phyloP scores from a whole-genome alignment of 768 basidiomycete genomes.

The button mushroom (Agaricus bisporus) region DNA sequence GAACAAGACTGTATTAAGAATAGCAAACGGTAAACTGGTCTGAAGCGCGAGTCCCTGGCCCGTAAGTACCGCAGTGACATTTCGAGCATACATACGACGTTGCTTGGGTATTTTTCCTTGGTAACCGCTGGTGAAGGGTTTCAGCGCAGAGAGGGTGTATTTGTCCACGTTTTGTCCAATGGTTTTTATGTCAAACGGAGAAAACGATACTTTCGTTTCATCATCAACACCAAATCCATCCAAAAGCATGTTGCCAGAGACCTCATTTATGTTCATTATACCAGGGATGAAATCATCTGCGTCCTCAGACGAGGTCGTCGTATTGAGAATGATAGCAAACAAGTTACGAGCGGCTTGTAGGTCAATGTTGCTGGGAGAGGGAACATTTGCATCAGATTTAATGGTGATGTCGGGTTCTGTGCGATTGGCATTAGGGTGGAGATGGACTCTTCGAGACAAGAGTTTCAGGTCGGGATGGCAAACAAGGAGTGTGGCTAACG shows the following conservation, averaged over 20 bases:
- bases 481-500: constrained; percentile 1
- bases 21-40: not conserved
- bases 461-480: not conserved
- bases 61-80: not conserved
- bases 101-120: not conserved
- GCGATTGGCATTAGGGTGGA: not conserved
- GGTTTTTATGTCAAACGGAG: not conserved
- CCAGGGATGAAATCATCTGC: not conserved
- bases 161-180: not conserved
- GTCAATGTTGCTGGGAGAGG: not conserved
- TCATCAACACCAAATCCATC: not conserved
- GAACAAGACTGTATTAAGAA: not conserved
- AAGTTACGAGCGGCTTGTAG: not conserved
- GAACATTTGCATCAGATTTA: not conserved
- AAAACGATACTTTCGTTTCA: not conserved
- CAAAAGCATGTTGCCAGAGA: not conserved
- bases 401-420: not conserved
- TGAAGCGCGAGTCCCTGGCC: not conserved
- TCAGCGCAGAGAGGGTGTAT: not conserved
- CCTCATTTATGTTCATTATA: not conserved
- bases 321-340: not conserved
- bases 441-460: not conserved
- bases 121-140: constrained; percentile 1
- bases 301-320: not conserved
- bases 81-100: not conserved